These are phyloP conservation scores for Suhomyces bribrorum DNA, from an alignment of 1,139 yeast species.

Conservation along the genomic window DNA sequence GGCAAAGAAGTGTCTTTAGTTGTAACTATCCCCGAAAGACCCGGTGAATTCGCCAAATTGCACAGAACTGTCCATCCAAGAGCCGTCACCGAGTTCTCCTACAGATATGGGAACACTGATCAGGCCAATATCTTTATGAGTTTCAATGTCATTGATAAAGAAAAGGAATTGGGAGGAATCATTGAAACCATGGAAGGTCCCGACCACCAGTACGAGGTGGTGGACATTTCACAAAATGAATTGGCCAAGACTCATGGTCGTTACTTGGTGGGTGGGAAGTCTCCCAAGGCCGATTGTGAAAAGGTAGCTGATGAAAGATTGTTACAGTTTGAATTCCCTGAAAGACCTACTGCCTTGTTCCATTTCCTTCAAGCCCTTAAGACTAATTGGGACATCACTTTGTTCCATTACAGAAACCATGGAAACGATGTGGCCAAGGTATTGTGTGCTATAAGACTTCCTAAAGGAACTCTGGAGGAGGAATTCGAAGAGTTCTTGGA, in stretches of 20 bases:
- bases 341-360: slow-evolving; percentile 90
- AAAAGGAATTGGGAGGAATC: slow-evolving; percentile 49
- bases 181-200: slow-evolving; percentile 39
- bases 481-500: slow-evolving; percentile 68
- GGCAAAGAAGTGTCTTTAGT: slow-evolving; percentile 93
- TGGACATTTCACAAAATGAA: slow-evolving; percentile 88
- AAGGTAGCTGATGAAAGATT: slow-evolving; percentile 69
- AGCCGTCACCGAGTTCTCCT: slow-evolving; percentile 89
- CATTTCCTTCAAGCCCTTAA: slow-evolving; percentile 73
- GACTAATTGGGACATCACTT: slow-evolving; percentile 84
- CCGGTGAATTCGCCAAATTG: slow-evolving; percentile 83
- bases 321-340: slow-evolving; percentile 91
- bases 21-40: slow-evolving; percentile 85
- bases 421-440: slow-evolving; percentile 95
- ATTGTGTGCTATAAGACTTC: slow-evolving; percentile 85
- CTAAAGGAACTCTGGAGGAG: slow-evolving; percentile 62
- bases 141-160: slow-evolving; percentile 76
- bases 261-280: slow-evolving; percentile 89
- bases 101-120: slow-evolving; percentile 61
- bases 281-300: slow-evolving; percentile 37
- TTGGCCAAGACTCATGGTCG: slow-evolving; percentile 96
- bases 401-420: slow-evolving; percentile 95
- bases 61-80: slow-evolving; percentile 82
- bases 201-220: slow-evolving; percentile 58
- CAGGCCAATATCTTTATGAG: slow-evolving; percentile 83